Percentiles rank a stretch among this genome's conserved stretches.
phyloP scores from a whole-genome alignment of 805 yeast species.

The Saccharomycopsis olivae region DNA sequence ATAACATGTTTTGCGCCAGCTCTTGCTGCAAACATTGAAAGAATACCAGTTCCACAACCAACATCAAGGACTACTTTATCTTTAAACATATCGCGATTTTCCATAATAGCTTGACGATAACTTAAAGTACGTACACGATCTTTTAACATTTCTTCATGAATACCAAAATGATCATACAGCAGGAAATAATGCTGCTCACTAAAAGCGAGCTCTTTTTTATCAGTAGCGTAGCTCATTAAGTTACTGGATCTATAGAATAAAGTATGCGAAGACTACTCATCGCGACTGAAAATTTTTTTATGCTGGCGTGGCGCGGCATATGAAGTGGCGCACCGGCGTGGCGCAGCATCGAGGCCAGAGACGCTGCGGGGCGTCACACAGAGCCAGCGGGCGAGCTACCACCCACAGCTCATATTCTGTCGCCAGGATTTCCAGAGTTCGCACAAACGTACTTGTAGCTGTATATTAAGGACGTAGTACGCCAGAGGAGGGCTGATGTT shows the following conservation, averaged over 20 bases:
- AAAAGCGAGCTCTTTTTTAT: constrained; percentile 50
- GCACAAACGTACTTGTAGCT: too few relatives aligned
- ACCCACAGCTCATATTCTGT: too few relatives aligned
- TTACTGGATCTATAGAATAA: background rate
- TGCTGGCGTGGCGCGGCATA: too few relatives aligned
- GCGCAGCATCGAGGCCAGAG: too few relatives aligned
- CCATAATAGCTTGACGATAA: constrained; percentile 84
- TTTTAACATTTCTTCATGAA: constrained; percentile 98
- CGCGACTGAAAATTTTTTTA: background rate
- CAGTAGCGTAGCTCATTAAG: constrained; percentile 52
- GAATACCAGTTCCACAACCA: constrained; percentile 97
- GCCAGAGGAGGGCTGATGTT: too few relatives aligned
- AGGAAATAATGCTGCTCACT: constrained; percentile 89
- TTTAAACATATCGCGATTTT: constrained; percentile 80
- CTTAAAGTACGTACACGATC: constrained; percentile 87
- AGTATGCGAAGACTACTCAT: background rate
- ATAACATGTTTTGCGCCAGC: constrained; percentile 99
- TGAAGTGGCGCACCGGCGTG: too few relatives aligned
- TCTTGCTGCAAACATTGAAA: constrained; percentile 95
- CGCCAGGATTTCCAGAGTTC: too few relatives aligned
- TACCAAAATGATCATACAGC: constrained; percentile 94
- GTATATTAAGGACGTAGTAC: too few relatives aligned
- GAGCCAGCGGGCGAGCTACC: too few relatives aligned
- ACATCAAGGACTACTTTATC: constrained; percentile 93
- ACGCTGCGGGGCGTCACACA: too few relatives aligned